Evolutionary conservation across 495 filamentous ascomycete species (phyloP).

Genomic region (Hyaloscypha variabilis): DNA sequence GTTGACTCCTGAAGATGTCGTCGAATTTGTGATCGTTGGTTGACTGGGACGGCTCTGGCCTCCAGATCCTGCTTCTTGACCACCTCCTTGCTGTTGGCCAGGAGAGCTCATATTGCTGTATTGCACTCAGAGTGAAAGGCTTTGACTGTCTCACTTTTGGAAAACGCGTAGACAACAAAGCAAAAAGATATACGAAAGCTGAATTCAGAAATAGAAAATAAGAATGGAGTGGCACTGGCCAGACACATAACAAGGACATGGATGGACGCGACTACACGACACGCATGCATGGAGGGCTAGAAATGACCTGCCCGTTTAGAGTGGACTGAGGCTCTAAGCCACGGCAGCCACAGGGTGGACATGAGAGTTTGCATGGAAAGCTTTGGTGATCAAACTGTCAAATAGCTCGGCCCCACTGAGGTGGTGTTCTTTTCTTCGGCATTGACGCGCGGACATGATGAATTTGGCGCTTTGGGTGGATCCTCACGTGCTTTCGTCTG

Average conservation of each 20-base stretch:
- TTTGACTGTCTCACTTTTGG: neutral
- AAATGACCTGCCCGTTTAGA: constrained; percentile 13
- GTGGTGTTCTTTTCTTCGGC: constrained; percentile 17
- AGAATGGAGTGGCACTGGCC: neutral
- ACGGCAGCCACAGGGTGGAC: neutral
- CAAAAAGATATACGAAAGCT: neutral
- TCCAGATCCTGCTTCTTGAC: constrained; percentile 8
- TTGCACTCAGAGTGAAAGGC: neutral
- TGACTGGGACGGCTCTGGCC: constrained; percentile 8
- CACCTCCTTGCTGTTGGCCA: neutral
- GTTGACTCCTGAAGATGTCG: neutral
- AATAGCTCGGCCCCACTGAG: neutral
- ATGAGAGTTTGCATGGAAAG: constrained; percentile 10
- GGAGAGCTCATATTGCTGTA: constrained; percentile 8
- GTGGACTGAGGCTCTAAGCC: constrained; percentile 10
- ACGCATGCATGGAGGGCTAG: constrained; percentile 16
- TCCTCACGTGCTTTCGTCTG: neutral
- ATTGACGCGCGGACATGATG: constrained; percentile 21
- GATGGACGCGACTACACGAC: constrained; percentile 18
- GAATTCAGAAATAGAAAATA: neutral
- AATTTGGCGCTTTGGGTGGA: neutral
- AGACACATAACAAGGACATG: constrained; percentile 4
- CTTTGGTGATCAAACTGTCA: constrained; percentile 16
- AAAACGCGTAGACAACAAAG: neutral
- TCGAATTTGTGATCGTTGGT: constrained; percentile 14